These are phyloP conservation scores for Mycena galopus DNA, from an alignment of 768 basidiomycete species.

Conservation along the genomic window DNA sequence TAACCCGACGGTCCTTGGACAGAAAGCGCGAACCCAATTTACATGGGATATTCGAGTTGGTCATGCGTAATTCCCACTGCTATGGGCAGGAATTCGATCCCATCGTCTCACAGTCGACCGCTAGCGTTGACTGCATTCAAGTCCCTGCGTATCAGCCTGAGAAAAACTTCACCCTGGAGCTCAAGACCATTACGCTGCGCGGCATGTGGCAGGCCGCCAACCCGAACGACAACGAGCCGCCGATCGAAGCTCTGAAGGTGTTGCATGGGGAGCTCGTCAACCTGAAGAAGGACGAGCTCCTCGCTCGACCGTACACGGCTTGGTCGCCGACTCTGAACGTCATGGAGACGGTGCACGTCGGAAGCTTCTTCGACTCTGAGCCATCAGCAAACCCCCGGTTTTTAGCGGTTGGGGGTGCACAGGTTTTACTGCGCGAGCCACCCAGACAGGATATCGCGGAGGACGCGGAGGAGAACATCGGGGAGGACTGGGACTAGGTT, in stretches of 20 bases:
- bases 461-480: too few relatives aligned
- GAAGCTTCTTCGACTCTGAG: conserved; percentile 15
- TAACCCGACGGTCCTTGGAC: background rate
- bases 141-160: background rate
- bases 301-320: background rate
- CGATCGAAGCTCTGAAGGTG: background rate
- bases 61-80: background rate
- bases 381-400: too few relatives aligned
- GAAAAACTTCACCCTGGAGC: background rate
- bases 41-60: conserved; percentile 20
- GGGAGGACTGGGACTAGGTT: too few relatives aligned
- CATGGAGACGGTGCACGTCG: conserved; percentile 11
- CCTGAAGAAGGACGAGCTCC: background rate
- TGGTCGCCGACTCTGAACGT: background rate
- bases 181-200: conserved; percentile 5
- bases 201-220: conserved; percentile 18
- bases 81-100: background rate
- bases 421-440: too few relatives aligned
- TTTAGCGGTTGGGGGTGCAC: too few relatives aligned
- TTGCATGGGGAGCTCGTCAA: conserved; percentile 1
- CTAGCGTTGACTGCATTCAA: background rate
- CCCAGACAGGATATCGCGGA: too few relatives aligned
- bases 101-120: background rate
- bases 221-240: conserved; percentile 17
- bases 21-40: conserved; percentile 4